Conservation (phyloP, 2,329 filamentous ascomycete species). For the Balansia obtecta region DNA sequence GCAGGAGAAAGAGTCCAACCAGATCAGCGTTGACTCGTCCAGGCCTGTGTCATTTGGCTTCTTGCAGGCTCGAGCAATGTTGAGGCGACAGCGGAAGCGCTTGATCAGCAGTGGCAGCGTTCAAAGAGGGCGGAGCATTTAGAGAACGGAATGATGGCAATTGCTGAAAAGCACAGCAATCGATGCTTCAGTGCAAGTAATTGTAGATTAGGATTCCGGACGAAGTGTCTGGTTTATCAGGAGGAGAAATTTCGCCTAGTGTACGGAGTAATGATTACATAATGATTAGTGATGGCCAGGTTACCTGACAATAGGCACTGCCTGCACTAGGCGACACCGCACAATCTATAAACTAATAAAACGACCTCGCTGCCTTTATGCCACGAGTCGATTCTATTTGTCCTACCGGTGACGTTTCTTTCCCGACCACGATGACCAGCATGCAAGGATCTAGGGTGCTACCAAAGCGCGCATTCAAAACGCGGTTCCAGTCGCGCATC, state of each 20-base stretch:
- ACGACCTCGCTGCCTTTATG: too few species aligned
- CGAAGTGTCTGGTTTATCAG: neutral
- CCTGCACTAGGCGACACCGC: too few species aligned
- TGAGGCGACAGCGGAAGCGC: neutral
- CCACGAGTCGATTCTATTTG: too few species aligned
- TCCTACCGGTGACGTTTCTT: too few species aligned
- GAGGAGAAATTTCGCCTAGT: constrained; percentile 1
- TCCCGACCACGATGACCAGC: too few species aligned
- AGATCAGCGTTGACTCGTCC: constrained; percentile 27
- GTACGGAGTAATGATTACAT: constrained; percentile 4
- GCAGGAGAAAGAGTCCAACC: constrained; percentile 29
- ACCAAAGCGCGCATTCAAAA: too few species aligned
- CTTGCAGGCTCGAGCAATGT: constrained; percentile 3
- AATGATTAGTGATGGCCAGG: neutral
- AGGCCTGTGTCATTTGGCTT: constrained; percentile 17
- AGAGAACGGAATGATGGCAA: neutral
- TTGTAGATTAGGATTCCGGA: neutral
- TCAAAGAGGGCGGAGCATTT: neutral
- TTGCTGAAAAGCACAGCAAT: neutral
- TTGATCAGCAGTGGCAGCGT: neutral
- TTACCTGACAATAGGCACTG: too few species aligned
- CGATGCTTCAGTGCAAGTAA: neutral
- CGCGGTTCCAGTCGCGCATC: too few species aligned
- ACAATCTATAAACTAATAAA: too few species aligned
- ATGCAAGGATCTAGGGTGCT: too few species aligned